phyloP scores from a whole-genome alignment of 169 alveolate species.

The Eimeria necatrix region DNA sequence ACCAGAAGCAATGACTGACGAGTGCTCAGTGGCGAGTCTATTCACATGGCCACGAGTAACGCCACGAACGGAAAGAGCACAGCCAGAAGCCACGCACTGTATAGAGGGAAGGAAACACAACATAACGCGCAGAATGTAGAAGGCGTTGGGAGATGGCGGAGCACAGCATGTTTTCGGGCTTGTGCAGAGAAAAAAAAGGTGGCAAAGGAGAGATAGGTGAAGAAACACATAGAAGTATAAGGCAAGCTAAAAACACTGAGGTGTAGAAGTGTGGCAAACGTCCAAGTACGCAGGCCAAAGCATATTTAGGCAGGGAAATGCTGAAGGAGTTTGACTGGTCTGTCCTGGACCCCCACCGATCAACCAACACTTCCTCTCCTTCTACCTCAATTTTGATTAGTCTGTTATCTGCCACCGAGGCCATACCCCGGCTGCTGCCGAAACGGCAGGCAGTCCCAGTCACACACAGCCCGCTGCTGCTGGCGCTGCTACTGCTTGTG shows the following conservation, averaged over 20 bases:
- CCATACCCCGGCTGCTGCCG: constrained; percentile 13
- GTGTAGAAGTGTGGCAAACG: neutral
- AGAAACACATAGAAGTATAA: neutral
- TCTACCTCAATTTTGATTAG: constrained; percentile 52
- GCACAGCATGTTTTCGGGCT: no score
- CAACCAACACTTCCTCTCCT: constrained; percentile 43
- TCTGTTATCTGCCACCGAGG: neutral
- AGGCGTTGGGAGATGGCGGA: no score
- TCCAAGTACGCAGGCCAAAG: neutral
- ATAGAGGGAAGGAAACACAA: neutral
- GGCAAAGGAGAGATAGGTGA: no score
- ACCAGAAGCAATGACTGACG: neutral
- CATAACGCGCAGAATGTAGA: neutral
- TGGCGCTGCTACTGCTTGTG: constrained; percentile 59
- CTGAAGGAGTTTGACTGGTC: neutral
- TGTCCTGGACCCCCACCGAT: neutral
- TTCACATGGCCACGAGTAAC: no score
- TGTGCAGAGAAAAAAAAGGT: no score
- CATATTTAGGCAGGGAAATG: neutral
- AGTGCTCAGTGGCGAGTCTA: no score
- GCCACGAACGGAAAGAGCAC: no score
- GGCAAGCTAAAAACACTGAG: neutral
- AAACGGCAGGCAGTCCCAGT: constrained; percentile 43
- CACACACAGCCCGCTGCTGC: constrained; percentile 39
- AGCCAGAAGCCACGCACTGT: neutral